Evolutionary conservation across 2,329 filamentous ascomycete genomes (phyloP), one percentile per base, ranked within the genome.

Genomic region (Aureobasidium melanogenum): DNA sequence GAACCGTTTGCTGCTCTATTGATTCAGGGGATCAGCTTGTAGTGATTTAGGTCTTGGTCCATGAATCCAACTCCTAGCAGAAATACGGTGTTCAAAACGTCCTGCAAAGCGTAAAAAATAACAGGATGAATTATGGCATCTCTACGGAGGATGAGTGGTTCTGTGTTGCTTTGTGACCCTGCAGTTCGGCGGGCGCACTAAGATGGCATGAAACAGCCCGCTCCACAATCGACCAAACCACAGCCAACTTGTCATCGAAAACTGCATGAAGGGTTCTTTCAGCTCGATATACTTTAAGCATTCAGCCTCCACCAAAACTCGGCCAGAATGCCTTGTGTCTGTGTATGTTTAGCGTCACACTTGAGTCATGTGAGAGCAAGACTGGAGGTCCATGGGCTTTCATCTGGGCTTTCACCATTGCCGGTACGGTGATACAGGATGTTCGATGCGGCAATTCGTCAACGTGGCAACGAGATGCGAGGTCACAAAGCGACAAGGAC

Each of bases 191-290:
- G 56, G 56, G 43, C 46, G 46, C 56, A 59, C 56, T 59, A 59
- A 41, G 32, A 28, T 59, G 56, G 32, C 56, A 50, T 59, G 56
- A 59, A 59, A 59, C 56, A 38, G 56, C 56, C 55, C 56, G 56
- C 44, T 56, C 52, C 52, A 56, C 52, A 43, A n/a, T 32, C 52
- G 52, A 56, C 52, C 38, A 56, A 56, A 56, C 52, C 52, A 56
- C 26, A 34, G 52, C 39, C 52, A 43, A 55, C 22, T 32, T 39
- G 30, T 19, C 36, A 43, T 43, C 15, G 34, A 56, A 52, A 15
- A 10, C 12, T 54, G 28, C 5, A 30, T 4, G 22, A 54, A 54
- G 19, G 19, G 26, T 44, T 38, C 32, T n/a, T 5, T 34, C 26
- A 22, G 22, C n/a, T 34, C 38, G n/a, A 24, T 26, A 44, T 34